These are phyloP conservation scores for Talaromyces sp. DNA, from an alignment of 2,329 filamentous ascomycete species.

Conservation along the genomic window DNA sequence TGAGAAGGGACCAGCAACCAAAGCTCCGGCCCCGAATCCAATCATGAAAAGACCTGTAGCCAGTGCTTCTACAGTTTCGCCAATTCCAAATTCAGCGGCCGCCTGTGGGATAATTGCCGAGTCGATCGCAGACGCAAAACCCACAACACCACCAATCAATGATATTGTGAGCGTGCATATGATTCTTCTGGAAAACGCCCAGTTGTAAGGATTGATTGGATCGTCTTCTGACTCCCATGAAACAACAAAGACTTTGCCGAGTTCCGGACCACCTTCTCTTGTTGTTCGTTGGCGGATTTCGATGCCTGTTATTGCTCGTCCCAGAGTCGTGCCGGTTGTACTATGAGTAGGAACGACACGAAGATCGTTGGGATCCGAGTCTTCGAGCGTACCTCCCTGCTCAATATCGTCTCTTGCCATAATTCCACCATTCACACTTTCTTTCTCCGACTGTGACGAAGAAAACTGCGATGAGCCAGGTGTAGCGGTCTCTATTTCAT, in stretches of 20 bases:
- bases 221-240: conserved; percentile 41
- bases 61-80: conserved; percentile 43
- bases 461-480: neutral
- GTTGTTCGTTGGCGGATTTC: conserved; percentile 22
- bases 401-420: conserved; percentile 5
- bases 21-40: conserved; percentile 46
- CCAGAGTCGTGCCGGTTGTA: conserved; percentile 23
- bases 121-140: conserved; percentile 49
- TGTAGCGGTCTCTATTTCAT: neutral
- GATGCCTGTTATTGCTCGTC: conserved; percentile 26
- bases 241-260: conserved; percentile 40
- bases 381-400: conserved; percentile 17
- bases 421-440: neutral
- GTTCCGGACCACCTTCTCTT: conserved; percentile 23
- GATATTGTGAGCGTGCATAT: conserved; percentile 35
- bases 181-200: conserved; percentile 31
- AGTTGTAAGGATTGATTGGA: conserved; percentile 46
- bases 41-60: conserved; percentile 46
- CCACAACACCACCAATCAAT: conserved; percentile 48
- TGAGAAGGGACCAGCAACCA: conserved; percentile 48
- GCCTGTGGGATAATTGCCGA: conserved; percentile 45
- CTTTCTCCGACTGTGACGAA: neutral
- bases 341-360: conserved; percentile 20
- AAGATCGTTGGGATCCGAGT: conserved; percentile 18
- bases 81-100: conserved; percentile 41